Percentiles rank a stretch among this genome's conserved stretches.
Evolutionary conservation across 192 early-diverging fungal genomes (phyloP).

Genomic region (Coemansia sp.): DNA sequence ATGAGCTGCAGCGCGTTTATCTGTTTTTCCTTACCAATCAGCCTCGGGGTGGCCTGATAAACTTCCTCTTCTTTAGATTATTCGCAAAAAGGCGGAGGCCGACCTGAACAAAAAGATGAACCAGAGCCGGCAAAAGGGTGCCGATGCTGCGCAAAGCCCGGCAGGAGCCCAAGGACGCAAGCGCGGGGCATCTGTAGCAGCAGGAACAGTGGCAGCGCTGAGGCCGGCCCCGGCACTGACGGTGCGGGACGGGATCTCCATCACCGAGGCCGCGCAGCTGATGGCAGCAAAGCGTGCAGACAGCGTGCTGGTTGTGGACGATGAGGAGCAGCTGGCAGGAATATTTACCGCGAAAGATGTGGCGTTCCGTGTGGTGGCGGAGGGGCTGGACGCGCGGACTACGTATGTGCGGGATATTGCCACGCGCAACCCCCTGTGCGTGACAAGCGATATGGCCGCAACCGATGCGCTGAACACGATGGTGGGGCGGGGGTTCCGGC

Average conservation of each 20-base stretch:
- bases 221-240: slow-evolving; percentile 84
- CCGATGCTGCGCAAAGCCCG: slow-evolving; percentile 23
- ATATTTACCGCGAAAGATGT: slow-evolving; percentile 99
- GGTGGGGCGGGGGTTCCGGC: slow-evolving; percentile 80
- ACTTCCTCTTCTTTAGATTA: slow-evolving; percentile 56
- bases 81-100: slow-evolving; percentile 72
- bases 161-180: slow-evolving; percentile 22
- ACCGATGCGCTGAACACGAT: slow-evolving; percentile 80
- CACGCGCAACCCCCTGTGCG: slow-evolving; percentile 88
- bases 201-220: slow-evolving; percentile 88
- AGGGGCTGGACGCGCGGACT: slow-evolving; percentile 60
- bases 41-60: too few relatives aligned
- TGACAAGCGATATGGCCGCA: slow-evolving; percentile 75
- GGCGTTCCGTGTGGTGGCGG: slow-evolving; percentile 91
- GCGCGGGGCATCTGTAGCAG: slow-evolving; percentile 21
- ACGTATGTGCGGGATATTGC: slow-evolving; percentile 83
- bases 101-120: slow-evolving; percentile 65
- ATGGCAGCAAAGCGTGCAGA: slow-evolving; percentile 98
- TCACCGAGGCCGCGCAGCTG: slow-evolving; percentile 81
- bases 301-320: slow-evolving; percentile 92
- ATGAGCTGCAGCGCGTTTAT: background rate
- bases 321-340: slow-evolving; percentile 84
- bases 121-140: slow-evolving; percentile 38
- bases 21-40: too few relatives aligned
- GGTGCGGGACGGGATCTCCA: slow-evolving; percentile 70